A percentile compares a stretch with the other conserved stretches of the same genome.
Evolutionary conservation across 2,329 filamentous ascomycete genomes (phyloP).

Genomic region (Pseudophaeomoniella oleicola): DNA sequence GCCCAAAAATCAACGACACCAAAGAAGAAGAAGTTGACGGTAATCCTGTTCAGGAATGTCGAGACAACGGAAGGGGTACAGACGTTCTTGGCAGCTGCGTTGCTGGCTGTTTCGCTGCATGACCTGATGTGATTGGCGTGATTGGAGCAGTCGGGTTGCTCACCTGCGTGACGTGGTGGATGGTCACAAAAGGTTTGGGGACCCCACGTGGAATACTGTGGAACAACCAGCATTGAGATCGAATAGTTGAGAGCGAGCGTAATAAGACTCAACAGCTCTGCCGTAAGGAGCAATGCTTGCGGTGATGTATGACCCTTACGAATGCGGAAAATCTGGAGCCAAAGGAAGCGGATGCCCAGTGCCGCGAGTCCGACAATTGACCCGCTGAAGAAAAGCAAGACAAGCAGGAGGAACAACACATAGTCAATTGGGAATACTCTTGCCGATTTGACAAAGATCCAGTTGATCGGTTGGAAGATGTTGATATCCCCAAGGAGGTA

Average conservation of each 20-base stretch:
- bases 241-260: conserved; percentile 87
- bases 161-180: conserved; percentile 44
- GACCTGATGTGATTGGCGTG: conserved; percentile 59
- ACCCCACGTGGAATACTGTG: conserved; percentile 87
- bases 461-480: conserved; percentile 92
- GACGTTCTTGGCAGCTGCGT: conserved; percentile 57
- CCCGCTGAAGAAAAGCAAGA: conserved; percentile 76
- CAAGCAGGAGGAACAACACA: conserved; percentile 68
- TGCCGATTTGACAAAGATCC: conserved; percentile 66
- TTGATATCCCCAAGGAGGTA: conserved; percentile 82
- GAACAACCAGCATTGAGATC: conserved; percentile 83
- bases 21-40: conserved; percentile 90
- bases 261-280: conserved; percentile 78
- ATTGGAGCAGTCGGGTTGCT: conserved; percentile 60
- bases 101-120: conserved; percentile 64
- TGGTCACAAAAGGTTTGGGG: conserved; percentile 88
- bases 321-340: conserved; percentile 86
- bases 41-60: conserved; percentile 84
- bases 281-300: conserved; percentile 80
- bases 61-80: conserved; percentile 87
- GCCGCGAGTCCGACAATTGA: conserved; percentile 75
- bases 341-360: conserved; percentile 89
- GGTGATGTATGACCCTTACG: conserved; percentile 78
- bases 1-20: conserved; percentile 91
- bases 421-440: conserved; percentile 87